Base-by-base conservation (phyloP, 352 stramenopile species). In the Phytopythium sindhum region DNA sequence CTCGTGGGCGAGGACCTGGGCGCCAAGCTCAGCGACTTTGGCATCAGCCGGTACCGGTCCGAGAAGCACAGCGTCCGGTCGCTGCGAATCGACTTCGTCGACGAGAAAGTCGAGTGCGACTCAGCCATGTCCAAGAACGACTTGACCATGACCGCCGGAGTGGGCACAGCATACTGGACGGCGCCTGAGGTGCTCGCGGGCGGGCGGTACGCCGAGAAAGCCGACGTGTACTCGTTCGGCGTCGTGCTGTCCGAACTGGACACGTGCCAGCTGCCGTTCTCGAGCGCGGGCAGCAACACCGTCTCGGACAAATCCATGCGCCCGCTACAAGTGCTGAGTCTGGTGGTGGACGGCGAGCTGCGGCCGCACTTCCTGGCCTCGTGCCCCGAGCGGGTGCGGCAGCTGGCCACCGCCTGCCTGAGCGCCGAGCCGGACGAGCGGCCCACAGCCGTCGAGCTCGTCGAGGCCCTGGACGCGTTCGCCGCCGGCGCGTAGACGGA, bases 11-110 rank as follows among this genome's bases (percentile, higher is more conserved):
- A 69, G 10, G 60, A 63, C 14, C 60, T 73, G n/a, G 59, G 70
- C n/a, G 68, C 69, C 45, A 79, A 81, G 35, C 55, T 84, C 23
- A 70, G 72, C 35, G 75, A 80, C n/a, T 84, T 84, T 33, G 75
- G 75, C 17, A 63, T 72, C n/a, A 69, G 57, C 53, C 56, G 52
- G 7, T 26, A 28, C 29, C 65, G 31, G 52, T 60, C 28, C 55
- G 17, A 23, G 12, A 23, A 48, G 17, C 14, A 48, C 42, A 48
- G 39, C 39, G 39, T 45, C 6, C 39, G 39, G 39, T 45, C 39
- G 39, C 39, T 45, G 8, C 39, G 39, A 6, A 45, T 45, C 39
- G 39, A 33, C n/a, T 55, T 33, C 37, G 45, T 31, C 21, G 45
- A 53, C 21, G 45, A 53, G 24, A 26, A 53, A 10, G 4, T 4